A percentile compares a stretch with the other conserved stretches of the same genome.
These are phyloP conservation scores for Torulaspora pretoriensis DNA, from an alignment of 1,139 yeast species.

Conservation along the genomic window DNA sequence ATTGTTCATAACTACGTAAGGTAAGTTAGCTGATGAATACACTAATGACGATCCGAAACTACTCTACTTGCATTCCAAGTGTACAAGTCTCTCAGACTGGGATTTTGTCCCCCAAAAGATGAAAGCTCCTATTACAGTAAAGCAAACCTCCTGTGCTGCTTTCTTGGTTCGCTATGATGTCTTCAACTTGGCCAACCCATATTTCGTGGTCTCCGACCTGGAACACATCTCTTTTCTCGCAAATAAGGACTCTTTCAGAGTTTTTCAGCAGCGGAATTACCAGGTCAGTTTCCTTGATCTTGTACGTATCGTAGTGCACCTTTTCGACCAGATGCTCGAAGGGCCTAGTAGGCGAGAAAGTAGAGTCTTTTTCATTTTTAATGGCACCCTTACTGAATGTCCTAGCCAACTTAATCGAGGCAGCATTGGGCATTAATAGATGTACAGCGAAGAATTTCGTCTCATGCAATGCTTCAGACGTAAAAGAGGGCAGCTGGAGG, in stretches of 20 bases:
- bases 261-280: constrained; percentile 56
- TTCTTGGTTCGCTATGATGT: constrained; percentile 41
- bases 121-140: constrained; percentile 62
- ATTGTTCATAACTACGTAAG: constrained; percentile 2
- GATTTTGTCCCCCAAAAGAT: constrained; percentile 45
- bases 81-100: background rate
- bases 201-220: constrained; percentile 77
- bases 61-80: background rate
- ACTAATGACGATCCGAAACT: constrained; percentile 2
- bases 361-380: constrained; percentile 17
- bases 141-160: constrained; percentile 55
- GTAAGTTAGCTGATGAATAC: constrained; percentile 4
- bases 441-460: constrained; percentile 65
- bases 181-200: constrained; percentile 71
- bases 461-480: constrained; percentile 60
- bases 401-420: constrained; percentile 52
- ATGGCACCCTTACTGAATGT: constrained; percentile 57
- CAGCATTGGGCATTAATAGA: constrained; percentile 54
- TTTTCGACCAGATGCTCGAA: constrained; percentile 39
- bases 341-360: constrained; percentile 39
- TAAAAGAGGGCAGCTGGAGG: constrained; percentile 75
- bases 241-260: constrained; percentile 61
- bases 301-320: constrained; percentile 29
- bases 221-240: constrained; percentile 52
- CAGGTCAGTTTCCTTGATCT: constrained; percentile 21